Evolutionary conservation across 805 yeast species (phyloP), one percentile per base, ranked within the genome.

Genomic region (Starmerella davenportii): DNA sequence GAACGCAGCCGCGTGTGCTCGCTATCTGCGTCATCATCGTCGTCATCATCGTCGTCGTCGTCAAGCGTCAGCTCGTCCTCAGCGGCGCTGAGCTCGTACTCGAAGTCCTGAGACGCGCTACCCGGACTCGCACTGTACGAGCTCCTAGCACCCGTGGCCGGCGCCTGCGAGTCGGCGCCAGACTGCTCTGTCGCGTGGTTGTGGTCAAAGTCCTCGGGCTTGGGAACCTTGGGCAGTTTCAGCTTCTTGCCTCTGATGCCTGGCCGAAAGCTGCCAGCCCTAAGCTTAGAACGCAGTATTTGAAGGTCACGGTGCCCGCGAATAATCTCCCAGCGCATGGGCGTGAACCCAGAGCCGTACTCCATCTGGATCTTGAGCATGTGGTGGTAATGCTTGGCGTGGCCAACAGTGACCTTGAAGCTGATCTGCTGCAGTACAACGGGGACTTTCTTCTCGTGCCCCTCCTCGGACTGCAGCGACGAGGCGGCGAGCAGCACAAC

Each of bases 261-360:
- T 5, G 34, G 25, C 32, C 43, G 43, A 23, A 40, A 15, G 11
- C 17, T 35, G 17, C 30, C 38, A 1, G 45, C 29, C 41, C 33
- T 40, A 44, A 85, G 61, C 39, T 71, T 68, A 16, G 78, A 69
- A 54, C 85, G 92, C 39, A 87, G 63, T 20, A 65, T 65, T n/a
- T 70, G 59, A 32, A 90, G 63, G 44, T 84, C 94, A 48, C 74
- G 72, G 35, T 76, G 70, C 18, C 73, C 76, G 49, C 76, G 77
- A 21, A 72, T 65, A 5, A 90, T 70, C 1, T 76, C 63, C 98
- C 98, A 90, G 48, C 71, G 70, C 49, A 84, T 61, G 38, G 84
- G 60, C 40, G 75, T 71, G 4, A 73, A 70, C 2, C 94, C 94
- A 24, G 84, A 71, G 5, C 96, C 98, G 52, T 90, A 90, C 53